phyloP scores from a whole-genome alignment of 768 basidiomycete species.

The Grammothele lineata region DNA sequence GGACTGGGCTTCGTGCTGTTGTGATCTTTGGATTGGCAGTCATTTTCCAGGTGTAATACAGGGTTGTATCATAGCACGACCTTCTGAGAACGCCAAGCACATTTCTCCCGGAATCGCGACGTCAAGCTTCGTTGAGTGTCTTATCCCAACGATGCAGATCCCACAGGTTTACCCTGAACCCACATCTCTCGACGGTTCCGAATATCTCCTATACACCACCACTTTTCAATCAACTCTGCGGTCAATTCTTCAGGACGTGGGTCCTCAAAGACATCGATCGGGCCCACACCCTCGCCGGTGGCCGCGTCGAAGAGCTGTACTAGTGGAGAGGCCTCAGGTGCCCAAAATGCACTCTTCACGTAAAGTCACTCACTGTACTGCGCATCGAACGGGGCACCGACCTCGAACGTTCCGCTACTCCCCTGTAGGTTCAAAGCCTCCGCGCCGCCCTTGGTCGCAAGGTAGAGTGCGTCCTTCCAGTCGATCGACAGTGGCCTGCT shows the following conservation, averaged over 20 bases:
- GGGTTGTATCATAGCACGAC: too few species aligned
- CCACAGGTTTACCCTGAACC: slow-evolving; percentile 57
- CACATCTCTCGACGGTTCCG: slow-evolving; percentile 67
- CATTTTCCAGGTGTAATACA: too few species aligned
- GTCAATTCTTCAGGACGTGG: slow-evolving; percentile 22
- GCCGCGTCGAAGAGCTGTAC: slow-evolving; percentile 18
- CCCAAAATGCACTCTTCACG: not conserved
- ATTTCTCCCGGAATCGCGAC: too few species aligned
- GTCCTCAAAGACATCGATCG: slow-evolving; percentile 66
- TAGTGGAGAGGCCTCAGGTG: too few species aligned
- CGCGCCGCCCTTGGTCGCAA: slow-evolving; percentile 81
- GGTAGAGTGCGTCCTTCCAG: slow-evolving; percentile 79
- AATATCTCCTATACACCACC: slow-evolving; percentile 82
- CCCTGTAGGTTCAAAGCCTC: slow-evolving; percentile 56
- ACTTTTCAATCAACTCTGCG: slow-evolving; percentile 70
- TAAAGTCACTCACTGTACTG: slow-evolving; percentile 57
- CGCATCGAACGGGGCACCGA: slow-evolving; percentile 69
- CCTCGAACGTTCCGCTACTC: slow-evolving; percentile 45
- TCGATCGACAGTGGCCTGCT: slow-evolving; percentile 46
- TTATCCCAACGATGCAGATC: not conserved
- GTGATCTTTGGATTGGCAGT: too few species aligned
- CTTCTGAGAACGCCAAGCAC: too few species aligned
- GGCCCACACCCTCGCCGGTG: slow-evolving; percentile 44
- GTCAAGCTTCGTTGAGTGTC: too few species aligned
- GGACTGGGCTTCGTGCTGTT: too few species aligned